Conservation (phyloP, 2,329 filamentous ascomycete species). For the Huntiella savannae region DNA sequence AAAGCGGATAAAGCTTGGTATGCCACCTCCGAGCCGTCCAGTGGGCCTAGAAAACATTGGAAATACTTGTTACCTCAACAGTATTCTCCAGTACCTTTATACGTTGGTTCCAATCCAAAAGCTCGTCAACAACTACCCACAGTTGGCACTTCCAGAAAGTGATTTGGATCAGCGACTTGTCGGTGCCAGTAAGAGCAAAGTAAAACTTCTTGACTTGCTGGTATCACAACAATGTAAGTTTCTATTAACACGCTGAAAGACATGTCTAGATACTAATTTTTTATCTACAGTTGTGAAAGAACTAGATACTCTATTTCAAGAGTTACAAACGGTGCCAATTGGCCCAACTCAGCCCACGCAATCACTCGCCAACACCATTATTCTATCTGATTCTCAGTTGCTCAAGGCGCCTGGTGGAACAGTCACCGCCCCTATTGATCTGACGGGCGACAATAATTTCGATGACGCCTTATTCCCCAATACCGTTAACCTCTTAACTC, state of each 20-base stretch:
- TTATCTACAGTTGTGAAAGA: conserved; percentile 48
- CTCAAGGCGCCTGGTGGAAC: conserved; percentile 2
- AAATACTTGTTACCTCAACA: conserved; percentile 97
- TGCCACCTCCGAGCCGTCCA: conserved; percentile 25
- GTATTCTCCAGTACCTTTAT: conserved; percentile 86
- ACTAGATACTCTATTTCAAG: conserved; percentile 48
- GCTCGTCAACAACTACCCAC: conserved; percentile 58
- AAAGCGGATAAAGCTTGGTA: conserved; percentile 11
- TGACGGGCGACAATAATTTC: background rate
- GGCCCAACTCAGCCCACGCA: conserved; percentile 51
- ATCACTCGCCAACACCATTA: conserved; percentile 60
- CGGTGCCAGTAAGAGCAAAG: conserved; percentile 40
- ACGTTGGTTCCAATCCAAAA: conserved; percentile 67
- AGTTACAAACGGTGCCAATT: conserved; percentile 44
- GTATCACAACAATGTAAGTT: conserved; percentile 55
- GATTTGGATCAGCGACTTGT: conserved; percentile 49
- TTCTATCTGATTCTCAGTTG: conserved; percentile 30
- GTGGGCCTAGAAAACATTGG: conserved; percentile 85
- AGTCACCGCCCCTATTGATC: background rate
- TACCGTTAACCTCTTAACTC: background rate
- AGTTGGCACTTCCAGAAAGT: conserved; percentile 48
- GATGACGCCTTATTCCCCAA: background rate
- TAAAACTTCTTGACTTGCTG: conserved; percentile 38
- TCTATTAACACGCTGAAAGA: background rate
- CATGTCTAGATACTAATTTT: background rate